A percentile compares a stretch with the other conserved stretches of the same genome.
Evolutionary conservation across 2,329 filamentous ascomycete species (phyloP).

Genomic region (Chrysoporthe deuterocubensis): DNA sequence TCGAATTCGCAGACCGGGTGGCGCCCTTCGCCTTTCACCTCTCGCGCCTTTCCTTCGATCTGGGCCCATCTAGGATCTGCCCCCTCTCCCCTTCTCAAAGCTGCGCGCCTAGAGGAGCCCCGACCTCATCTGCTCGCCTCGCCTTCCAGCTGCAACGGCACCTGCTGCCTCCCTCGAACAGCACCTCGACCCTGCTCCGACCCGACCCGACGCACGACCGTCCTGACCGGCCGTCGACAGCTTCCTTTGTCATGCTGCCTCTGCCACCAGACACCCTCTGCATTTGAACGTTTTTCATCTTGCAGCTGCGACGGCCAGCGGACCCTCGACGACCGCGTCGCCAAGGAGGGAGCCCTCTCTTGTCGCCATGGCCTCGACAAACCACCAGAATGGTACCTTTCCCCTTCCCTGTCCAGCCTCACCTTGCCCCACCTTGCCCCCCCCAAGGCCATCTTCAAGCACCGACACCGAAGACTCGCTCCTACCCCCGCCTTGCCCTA

Average conservation of each 20-base stretch:
- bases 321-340: neutral
- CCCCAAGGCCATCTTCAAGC: neutral
- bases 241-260: conserved; percentile 23
- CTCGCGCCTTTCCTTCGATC: neutral
- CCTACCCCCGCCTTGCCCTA: conserved; percentile 10
- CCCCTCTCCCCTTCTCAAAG: neutral
- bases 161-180: neutral
- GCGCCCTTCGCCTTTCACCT: neutral
- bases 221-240: neutral
- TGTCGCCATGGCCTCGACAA: conserved; percentile 40
- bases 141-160: neutral
- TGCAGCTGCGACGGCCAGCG: conserved; percentile 1
- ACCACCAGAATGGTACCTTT: conserved; percentile 39
- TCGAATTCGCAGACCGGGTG: neutral
- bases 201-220: neutral
- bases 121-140: neutral
- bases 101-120: neutral
- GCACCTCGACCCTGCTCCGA: too few relatives aligned
- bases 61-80: too few relatives aligned
- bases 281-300: neutral
- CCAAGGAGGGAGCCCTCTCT: neutral
- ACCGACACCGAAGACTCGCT: neutral
- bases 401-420: conserved; percentile 12
- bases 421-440: neutral
- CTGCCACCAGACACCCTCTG: neutral